These are phyloP conservation scores for Xylaria curta DNA, from an alignment of 495 filamentous ascomycete genomes.

Conservation along the genomic window DNA sequence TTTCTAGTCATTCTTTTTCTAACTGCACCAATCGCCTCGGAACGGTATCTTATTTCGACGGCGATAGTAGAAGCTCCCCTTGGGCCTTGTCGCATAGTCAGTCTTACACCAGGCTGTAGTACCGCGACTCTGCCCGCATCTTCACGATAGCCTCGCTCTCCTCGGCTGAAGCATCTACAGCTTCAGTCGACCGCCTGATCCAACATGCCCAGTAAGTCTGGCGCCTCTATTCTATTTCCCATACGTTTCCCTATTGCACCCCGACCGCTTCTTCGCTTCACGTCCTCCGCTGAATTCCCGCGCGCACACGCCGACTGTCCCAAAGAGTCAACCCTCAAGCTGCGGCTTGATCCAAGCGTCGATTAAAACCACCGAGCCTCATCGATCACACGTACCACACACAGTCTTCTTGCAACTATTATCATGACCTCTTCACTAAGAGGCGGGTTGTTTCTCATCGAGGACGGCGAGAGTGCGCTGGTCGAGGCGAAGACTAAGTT, in stretches of 20 bases:
- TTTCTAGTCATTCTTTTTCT: constrained; percentile 13
- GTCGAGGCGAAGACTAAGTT: not conserved
- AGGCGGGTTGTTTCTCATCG: not conserved
- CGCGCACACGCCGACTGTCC: constrained; percentile 6
- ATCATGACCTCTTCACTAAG: not conserved
- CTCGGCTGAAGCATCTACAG: constrained; percentile 13
- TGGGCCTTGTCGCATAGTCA: constrained; percentile 17
- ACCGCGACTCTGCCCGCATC: not conserved
- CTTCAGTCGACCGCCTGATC: constrained; percentile 15
- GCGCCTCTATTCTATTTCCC: not conserved
- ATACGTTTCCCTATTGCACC: constrained; percentile 8
- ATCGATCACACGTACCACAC: constrained; percentile 3
- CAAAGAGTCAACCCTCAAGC: not conserved
- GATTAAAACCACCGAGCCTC: not conserved
- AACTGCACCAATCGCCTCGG: not conserved
- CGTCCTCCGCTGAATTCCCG: not conserved
- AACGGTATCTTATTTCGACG: not conserved
- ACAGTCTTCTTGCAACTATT: not conserved
- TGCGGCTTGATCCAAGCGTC: not conserved
- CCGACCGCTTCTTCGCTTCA: not conserved
- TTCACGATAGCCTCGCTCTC: constrained; percentile 5
- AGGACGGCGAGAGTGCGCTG: not conserved
- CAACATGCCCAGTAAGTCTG: constrained; percentile 28
- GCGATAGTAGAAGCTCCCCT: not conserved
- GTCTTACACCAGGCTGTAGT: constrained; percentile 15